Evolutionary conservation across 257 asterid genomes (phyloP), one percentile per base, ranked within the genome.

Genomic region (Paulownia fortunei): DNA sequence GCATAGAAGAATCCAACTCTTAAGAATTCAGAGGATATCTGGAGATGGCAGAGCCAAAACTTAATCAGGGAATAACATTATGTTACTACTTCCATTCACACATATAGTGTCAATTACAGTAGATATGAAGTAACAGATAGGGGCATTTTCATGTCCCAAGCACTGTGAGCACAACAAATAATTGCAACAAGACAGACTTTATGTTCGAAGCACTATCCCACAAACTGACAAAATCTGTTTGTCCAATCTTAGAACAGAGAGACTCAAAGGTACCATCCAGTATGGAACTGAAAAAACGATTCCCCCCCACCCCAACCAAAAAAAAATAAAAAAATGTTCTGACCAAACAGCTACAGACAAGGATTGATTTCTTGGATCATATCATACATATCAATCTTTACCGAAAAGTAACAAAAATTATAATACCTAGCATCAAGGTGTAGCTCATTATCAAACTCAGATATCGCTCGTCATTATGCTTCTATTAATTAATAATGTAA

Each of bases 341-440:
- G 47, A 71, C 52, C 42, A 34, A 54, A 52, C 30, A 70, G n/a
- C 64, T 30, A 24, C 74, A 34, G 8, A 69, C 44, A 46, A 24
- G 12, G 39, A 19, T 37, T 27, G 15, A 60, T 60, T 60, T 32
- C 27, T 18, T 15, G n/a, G 47, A 41, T 26, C 72, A 46, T 44
- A 10, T 74, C 19, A 27, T 37, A 61, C 3, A 60, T 26, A 24
- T 59, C 39, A 42, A 26, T 58, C 61, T 26, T 44, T 44, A 42
- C 60, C 4, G 21, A 74, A 1, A 27, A 44, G 46, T 44, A 27
- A 23, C 18, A 2, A 23, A 16, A n/a, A 11, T 63, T 49, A 37
- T 58, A 37, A 49, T 16, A 19, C 58, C 34, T 66, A 67, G 46
- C 68, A 54, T 30, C 51, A 18, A 10, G 4, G 6, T 16, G 56